Evolutionary conservation across 768 basidiomycete genomes (phyloP), one percentile per base, ranked within the genome.

Genomic region (Paxillus ammoniavirescens): DNA sequence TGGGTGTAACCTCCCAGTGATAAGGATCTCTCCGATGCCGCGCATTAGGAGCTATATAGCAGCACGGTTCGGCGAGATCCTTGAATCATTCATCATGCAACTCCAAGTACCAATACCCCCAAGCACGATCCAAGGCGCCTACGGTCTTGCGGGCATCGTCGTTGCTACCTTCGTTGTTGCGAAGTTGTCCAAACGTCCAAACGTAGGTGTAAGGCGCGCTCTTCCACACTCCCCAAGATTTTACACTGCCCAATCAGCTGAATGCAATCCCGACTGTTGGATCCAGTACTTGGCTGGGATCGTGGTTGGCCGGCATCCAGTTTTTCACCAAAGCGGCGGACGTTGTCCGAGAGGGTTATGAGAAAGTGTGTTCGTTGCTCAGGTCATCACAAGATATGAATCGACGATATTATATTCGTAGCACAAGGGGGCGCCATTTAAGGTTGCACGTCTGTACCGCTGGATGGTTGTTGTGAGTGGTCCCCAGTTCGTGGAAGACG

Each of bases 381-480:
- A 21, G 23, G 13, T 15, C 41, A 8, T 18, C 37, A 21, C 10
- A 8, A 10, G 21, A 7, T 35, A 12, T 33, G 43, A 42, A 49
- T 35, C 26, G 33, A 48, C 30, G 10, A 36, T 21, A 21, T 21
- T 21, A 21, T 14, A 3, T 43, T 51, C 23, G 17, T 21, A 73
- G 73, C 58, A 70, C 58, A 67, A 67, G 35, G 55, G 51, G 7
- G 49, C 55, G 3, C 50, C 65, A 14, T 75, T 73, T 60, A 73
- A 70, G 44, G 58, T 72, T 10, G 52, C 72, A 0, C 53, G 46
- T 1, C 33, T 66, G n/a, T 45, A 49, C 13, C 58, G 59, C 40
- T 82, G 80, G 80, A 56, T 69, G 2, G 71, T 80, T 15, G 41
- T 81, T 14, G 58, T 74, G 1, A 66, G 63, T 14, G 65, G 70